Evolutionary conservation across 257 asterid species (phyloP), one percentile per base, ranked within the genome.

Genomic region (Solanum ossicruentum): DNA sequence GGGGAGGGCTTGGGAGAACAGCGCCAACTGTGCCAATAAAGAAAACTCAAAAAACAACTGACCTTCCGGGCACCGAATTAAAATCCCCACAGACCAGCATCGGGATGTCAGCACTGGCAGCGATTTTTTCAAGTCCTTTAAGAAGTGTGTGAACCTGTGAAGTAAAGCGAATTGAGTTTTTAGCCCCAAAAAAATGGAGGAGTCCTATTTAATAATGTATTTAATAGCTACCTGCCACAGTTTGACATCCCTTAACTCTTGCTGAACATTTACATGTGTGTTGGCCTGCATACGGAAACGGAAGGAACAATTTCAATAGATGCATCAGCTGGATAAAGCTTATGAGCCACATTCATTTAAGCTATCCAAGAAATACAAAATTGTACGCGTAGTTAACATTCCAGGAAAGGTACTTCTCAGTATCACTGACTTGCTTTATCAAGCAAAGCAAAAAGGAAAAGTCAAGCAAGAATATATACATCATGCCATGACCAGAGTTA

Each of bases 51-150:
- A 10, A 43, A 72, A 52, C 13, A 83, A 71, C 89, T 77, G 79
- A 97, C 99, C 98, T 97, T 94, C 95, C 98, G 69, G 99, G 99
- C 63, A 90, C 88, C 81, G 98, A 93, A 87, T 90, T 93, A 91
- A 97, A 95, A 91, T 97, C 99, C 26, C 99, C 99, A 82, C 98
- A 97, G 69, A 97, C 98, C 89, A 97, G 81, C 99, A 97, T 97
- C 28, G 98, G 98, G 70, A 97, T 94, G 86, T 95, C 97, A 26
- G 98, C 98, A 89, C 98, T 94, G 54, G 91, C 92, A 83, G 98
- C 98, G 77, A 97, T 97, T 89, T 97, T 97, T 87, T 97, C 98
- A 82, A 97, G 93, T 70, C 99, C 99, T 92, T 97, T 97, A 87
- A 97, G 85, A 54, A 97, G 88, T 43, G 98, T 97, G 87, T 97